Evolutionary conservation across 2,329 filamentous ascomycete species (phyloP).

Genomic region (Aspergillus niger): DNA sequence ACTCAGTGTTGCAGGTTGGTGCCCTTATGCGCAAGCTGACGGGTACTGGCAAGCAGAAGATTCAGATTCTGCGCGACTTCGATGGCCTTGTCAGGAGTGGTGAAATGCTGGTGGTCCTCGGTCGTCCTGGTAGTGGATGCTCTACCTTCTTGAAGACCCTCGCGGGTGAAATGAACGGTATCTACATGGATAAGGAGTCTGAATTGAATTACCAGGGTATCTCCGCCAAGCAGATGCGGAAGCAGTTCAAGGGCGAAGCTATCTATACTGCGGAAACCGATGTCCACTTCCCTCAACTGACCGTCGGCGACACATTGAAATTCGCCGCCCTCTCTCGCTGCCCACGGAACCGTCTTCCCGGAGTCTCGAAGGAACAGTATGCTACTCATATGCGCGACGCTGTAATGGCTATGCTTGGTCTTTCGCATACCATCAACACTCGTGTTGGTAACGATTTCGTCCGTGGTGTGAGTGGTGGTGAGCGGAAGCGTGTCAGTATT

Average conservation of each 20-base stretch:
- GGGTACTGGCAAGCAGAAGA: conserved; percentile 47
- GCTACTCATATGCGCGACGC: conserved; percentile 48
- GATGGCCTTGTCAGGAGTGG: conserved; percentile 63
- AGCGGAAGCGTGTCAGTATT: conserved; percentile 63
- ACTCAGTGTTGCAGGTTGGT: conserved; percentile 39
- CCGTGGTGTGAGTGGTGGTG: conserved; percentile 64
- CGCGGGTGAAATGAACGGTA: conserved; percentile 79
- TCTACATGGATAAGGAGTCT: conserved; percentile 69
- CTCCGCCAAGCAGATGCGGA: conserved; percentile 58
- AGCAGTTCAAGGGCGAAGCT: conserved; percentile 75
- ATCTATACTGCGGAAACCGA: conserved; percentile 87
- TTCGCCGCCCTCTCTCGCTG: conserved; percentile 70
- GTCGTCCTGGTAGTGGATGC: conserved; percentile 59
- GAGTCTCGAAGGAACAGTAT: conserved; percentile 47
- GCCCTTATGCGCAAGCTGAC: conserved; percentile 35
- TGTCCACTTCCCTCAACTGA: conserved; percentile 77
- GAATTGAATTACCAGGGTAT: conserved; percentile 76
- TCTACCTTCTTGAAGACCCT: conserved; percentile 87
- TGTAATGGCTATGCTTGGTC: conserved; percentile 48
- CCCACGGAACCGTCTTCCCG: conserved; percentile 46
- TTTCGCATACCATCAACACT: conserved; percentile 55
- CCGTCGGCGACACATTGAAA: conserved; percentile 75
- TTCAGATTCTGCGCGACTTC: conserved; percentile 65
- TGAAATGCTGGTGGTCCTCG: conserved; percentile 61
- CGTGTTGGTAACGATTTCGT: conserved; percentile 58